These are phyloP conservation scores for Biscogniauxia mediterranea DNA, from an alignment of 2,329 filamentous ascomycete genomes.

Conservation along the genomic window DNA sequence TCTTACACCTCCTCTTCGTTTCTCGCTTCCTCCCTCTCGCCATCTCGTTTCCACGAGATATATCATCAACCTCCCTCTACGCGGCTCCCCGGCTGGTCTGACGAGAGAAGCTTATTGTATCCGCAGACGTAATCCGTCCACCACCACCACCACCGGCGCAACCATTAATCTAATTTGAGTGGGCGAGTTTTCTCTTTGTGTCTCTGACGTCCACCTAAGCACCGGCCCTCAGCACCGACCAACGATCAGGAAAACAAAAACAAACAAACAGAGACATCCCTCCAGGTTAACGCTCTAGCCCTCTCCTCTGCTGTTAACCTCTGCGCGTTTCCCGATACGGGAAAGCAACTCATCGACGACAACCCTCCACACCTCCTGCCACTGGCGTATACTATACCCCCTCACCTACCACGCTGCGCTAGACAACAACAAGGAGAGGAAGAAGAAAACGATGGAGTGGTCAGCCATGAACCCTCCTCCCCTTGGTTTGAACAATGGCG, in stretches of 20 bases:
- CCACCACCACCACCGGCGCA: background rate
- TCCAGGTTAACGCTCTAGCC: background rate
- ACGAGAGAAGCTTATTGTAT: constrained; percentile 7
- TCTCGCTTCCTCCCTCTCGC: background rate
- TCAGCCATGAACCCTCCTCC: constrained; percentile 42
- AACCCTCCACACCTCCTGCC: background rate
- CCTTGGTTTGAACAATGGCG: constrained; percentile 39
- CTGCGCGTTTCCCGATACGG: background rate
- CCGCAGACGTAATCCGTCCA: background rate
- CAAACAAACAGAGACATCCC: background rate
- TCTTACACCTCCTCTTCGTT: background rate
- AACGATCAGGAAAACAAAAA: background rate
- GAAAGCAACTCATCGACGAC: background rate
- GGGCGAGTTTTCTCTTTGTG: background rate
- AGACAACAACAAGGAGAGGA: no score
- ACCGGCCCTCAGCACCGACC: background rate
- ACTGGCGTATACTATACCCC: background rate
- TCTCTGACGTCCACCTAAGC: no score
- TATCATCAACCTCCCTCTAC: constrained; percentile 6
- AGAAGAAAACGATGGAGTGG: constrained; percentile 30
- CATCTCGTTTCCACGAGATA: background rate
- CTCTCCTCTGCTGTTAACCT: background rate
- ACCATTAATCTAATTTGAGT: background rate
- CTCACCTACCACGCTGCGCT: constrained; percentile 1
- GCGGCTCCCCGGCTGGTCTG: constrained; percentile 21